Evolutionary conservation across 2,329 filamentous ascomycete species (phyloP).

Genomic region (Penicillium sp.): DNA sequence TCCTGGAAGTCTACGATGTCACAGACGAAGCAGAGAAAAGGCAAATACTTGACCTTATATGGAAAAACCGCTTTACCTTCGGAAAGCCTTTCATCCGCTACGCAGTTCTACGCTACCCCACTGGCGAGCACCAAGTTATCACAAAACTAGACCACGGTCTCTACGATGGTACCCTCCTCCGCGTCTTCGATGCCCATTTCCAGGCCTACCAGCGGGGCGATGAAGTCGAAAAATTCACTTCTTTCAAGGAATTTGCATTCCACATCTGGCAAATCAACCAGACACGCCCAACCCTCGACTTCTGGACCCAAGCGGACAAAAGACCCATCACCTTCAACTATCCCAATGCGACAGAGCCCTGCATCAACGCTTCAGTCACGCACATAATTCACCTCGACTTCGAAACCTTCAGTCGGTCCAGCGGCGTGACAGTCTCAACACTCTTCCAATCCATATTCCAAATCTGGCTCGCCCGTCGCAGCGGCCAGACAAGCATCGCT

Average conservation of each 20-base stretch:
- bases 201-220: not conserved
- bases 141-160: not conserved
- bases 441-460: not conserved
- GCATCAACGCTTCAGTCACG: not conserved
- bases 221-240: not conserved
- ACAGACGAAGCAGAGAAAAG: not conserved
- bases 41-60: not conserved
- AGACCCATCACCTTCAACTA: not conserved
- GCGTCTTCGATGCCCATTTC: not conserved
- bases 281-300: not conserved
- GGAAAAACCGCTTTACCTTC: not conserved
- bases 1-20: not conserved
- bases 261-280: not conserved
- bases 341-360: not conserved
- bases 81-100: not conserved
- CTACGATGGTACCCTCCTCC: not conserved
- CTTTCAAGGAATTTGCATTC: not conserved
- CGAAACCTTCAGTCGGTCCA: not conserved
- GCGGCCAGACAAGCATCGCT: not conserved
- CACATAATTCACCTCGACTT: not conserved
- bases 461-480: not conserved
- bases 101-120: not conserved
- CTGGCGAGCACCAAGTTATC: not conserved
- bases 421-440: not conserved
- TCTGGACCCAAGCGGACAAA: not conserved